Evolutionary conservation across 192 early-diverging fungal genomes (phyloP).

Genomic region (Glomus cerebriforme): DNA sequence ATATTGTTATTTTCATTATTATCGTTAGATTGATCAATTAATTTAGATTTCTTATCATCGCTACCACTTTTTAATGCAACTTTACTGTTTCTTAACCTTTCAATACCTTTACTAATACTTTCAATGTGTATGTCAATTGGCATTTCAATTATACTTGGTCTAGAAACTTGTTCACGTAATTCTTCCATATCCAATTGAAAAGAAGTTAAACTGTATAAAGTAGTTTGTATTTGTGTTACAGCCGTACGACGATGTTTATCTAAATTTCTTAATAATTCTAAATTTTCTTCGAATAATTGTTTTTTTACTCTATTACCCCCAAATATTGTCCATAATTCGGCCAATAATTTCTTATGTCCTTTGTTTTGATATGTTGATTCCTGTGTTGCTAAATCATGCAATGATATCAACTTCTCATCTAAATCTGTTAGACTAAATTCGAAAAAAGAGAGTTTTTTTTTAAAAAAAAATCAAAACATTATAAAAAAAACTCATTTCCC

Average conservation of each 20-base stretch:
- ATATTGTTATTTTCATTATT: not conserved
- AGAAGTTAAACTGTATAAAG: conserved; percentile 48
- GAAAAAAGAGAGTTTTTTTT: no score
- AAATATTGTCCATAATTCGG: conserved; percentile 39
- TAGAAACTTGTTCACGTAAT: conserved; percentile 45
- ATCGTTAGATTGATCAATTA: not conserved
- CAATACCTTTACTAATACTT: conserved; percentile 44
- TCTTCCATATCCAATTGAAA: conserved; percentile 58
- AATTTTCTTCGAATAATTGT: conserved; percentile 42
- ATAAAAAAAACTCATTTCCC: not conserved
- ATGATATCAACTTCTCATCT: conserved; percentile 41
- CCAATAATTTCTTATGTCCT: conserved; percentile 36
- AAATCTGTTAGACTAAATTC: conserved; percentile 38
- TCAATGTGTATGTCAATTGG: conserved; percentile 47
- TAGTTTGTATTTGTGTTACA: conserved; percentile 41
- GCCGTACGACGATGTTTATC: conserved; percentile 46
- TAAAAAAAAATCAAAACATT: conserved; percentile 1
- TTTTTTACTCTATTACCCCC: conserved; percentile 38
- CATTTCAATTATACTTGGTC: conserved; percentile 35
- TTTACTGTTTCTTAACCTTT: conserved; percentile 41
- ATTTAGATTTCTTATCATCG: not conserved
- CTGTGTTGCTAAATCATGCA: conserved; percentile 49
- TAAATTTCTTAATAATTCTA: conserved; percentile 40
- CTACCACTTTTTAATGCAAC: conserved; percentile 29
- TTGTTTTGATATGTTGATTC: conserved; percentile 43